Conservation (phyloP, 495 filamentous ascomycete species). For the Daldinia childiae region DNA sequence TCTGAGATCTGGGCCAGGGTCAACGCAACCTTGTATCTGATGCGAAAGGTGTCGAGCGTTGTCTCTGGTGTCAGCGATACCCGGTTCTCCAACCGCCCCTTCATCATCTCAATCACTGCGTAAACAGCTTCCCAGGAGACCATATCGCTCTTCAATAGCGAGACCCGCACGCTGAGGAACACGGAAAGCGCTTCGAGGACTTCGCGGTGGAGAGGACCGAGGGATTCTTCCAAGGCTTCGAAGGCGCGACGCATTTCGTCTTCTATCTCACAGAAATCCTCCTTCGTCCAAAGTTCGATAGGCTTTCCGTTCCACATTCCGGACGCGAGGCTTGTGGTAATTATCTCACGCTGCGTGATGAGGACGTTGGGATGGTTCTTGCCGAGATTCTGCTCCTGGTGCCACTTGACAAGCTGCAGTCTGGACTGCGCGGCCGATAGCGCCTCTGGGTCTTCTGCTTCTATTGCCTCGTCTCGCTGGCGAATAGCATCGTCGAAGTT, state of each 20-base stretch:
- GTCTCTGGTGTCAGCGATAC: background rate
- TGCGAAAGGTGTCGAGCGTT: background rate
- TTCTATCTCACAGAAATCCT: conserved; percentile 13
- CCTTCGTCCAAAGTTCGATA: background rate
- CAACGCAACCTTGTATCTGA: conserved; percentile 10
- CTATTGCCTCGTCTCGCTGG: conserved; percentile 16
- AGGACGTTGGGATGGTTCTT: background rate
- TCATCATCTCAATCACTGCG: background rate
- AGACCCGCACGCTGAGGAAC: conserved; percentile 9
- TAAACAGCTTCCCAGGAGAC: background rate
- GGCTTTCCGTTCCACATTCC: conserved; percentile 15
- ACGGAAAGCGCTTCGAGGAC: conserved; percentile 11
- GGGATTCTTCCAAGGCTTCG: conserved; percentile 1
- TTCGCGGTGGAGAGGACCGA: conserved; percentile 7
- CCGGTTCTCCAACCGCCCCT: background rate
- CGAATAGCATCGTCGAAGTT: conserved; percentile 7
- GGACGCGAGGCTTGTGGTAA: conserved; percentile 3
- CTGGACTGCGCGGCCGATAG: conserved; percentile 4
- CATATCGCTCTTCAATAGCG: background rate
- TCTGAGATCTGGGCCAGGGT: background rate
- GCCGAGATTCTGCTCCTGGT: conserved; percentile 8
- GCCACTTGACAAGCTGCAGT: conserved; percentile 10
- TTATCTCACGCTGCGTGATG: conserved; percentile 13
- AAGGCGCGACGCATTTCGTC: conserved; percentile 1
- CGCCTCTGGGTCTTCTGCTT: background rate